Conservation (phyloP, 805 yeast genomes). For the Saturnispora besseyi region DNA sequence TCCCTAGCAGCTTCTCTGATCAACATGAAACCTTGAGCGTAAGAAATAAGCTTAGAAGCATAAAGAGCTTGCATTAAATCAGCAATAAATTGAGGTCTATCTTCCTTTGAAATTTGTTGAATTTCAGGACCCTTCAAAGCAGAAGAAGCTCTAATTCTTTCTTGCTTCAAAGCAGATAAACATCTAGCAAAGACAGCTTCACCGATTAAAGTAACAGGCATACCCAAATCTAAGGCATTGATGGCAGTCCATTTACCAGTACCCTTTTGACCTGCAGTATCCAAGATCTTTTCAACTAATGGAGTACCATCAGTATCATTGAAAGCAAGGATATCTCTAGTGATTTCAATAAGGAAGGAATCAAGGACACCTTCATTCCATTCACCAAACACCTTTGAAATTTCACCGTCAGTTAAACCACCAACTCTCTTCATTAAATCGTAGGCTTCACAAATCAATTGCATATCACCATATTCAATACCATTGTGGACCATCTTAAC, state of each 20-base stretch:
- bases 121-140: conserved; percentile 70
- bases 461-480: conserved; percentile 99
- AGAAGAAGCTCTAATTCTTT: conserved; percentile 81
- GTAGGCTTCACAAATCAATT: conserved; percentile 95
- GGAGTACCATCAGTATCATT: conserved; percentile 88
- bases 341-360: conserved; percentile 93
- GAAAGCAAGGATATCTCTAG: conserved; percentile 87
- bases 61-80: conserved; percentile 96
- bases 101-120: conserved; percentile 54
- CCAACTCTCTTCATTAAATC: conserved; percentile 93
- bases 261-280: conserved; percentile 98
- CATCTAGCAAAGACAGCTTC: conserved; percentile 98
- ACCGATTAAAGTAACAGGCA: conserved; percentile 97
- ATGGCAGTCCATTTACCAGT: conserved; percentile 99
- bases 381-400: conserved; percentile 79
- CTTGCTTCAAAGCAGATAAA: conserved; percentile 83
- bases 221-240: conserved; percentile 94
- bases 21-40: conserved; percentile 99
- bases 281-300: conserved; percentile 91
- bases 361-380: conserved; percentile 98
- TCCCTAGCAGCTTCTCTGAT: conserved; percentile 97
- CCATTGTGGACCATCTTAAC: conserved; percentile 99
- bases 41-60: conserved; percentile 96
- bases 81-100: conserved; percentile 78
- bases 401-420: conserved; percentile 82